Evolutionary conservation across 2,329 filamentous ascomycete species (phyloP).

Genomic region (Corniculantispora saksenae): DNA sequence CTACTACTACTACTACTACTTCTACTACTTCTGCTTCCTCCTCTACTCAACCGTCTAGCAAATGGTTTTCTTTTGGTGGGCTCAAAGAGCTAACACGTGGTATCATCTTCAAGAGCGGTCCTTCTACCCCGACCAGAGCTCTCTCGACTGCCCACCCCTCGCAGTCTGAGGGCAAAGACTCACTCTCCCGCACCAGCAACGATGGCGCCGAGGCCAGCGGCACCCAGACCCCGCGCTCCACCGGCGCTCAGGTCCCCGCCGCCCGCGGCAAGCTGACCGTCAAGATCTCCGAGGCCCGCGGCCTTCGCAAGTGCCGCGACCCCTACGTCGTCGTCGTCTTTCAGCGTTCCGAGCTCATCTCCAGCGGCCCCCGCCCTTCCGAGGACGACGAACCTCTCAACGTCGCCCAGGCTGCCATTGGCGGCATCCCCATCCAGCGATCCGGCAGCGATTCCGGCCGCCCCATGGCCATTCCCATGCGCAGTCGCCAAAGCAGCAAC

Average conservation of each 20-base stretch:
- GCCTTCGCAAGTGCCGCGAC: conserved; percentile 77
- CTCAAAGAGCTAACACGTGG: conserved; percentile 86
- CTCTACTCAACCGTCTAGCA: conserved; percentile 43
- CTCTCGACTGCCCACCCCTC: conserved; percentile 66
- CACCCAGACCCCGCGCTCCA: conserved; percentile 53
- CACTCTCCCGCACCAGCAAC: conserved; percentile 40
- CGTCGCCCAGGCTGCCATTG: conserved; percentile 49
- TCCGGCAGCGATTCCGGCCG: conserved; percentile 80
- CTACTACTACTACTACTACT: conserved; percentile 41
- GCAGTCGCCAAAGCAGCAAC: conserved; percentile 93
- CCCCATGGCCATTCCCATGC: conserved; percentile 93
- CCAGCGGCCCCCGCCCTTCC: conserved; percentile 71
- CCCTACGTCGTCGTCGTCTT: conserved; percentile 97
- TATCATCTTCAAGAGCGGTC: conserved; percentile 79
- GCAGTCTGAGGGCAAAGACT: conserved; percentile 47
- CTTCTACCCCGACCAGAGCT: conserved; percentile 85
- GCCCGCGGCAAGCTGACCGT: conserved; percentile 88
- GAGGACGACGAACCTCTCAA: conserved; percentile 59
- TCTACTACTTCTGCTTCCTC: conserved; percentile 42
- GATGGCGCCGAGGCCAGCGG: conserved; percentile 50
- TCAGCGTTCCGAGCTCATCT: conserved; percentile 95
- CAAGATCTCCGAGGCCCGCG: conserved; percentile 82
- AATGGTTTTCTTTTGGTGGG: conserved; percentile 66
- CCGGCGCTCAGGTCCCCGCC: conserved; percentile 64
- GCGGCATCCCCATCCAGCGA: conserved; percentile 63